phyloP scores from a whole-genome alignment of 2,329 filamentous ascomycete genomes.

The Fusarium bactridioides region DNA sequence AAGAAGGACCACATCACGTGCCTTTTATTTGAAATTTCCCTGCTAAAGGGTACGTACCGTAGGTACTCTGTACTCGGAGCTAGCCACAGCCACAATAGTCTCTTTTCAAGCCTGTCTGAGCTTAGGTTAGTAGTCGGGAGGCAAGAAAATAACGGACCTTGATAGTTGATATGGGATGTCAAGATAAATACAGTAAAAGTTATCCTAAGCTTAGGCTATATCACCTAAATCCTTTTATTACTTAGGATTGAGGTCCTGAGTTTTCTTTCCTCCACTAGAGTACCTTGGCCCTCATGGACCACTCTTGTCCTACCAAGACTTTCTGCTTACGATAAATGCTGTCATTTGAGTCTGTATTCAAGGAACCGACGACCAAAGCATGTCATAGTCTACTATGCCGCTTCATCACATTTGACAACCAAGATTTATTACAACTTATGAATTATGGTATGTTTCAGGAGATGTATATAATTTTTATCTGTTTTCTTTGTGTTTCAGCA shows the following conservation, averaged over 20 bases:
- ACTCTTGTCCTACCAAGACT: not conserved
- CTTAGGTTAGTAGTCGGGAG: too few relatives aligned
- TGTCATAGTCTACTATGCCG: not conserved
- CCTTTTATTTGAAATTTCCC: not conserved
- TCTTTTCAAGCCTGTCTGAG: not conserved
- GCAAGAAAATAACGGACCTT: too few relatives aligned
- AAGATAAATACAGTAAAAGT: too few relatives aligned
- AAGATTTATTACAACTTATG: not conserved
- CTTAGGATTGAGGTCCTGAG: too few relatives aligned
- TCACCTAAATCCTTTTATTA: too few relatives aligned
- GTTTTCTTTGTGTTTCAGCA: slow-evolving; percentile 3
- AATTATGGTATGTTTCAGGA: not conserved
- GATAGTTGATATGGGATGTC: too few relatives aligned
- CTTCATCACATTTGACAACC: not conserved
- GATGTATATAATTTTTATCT: slow-evolving; percentile 1
- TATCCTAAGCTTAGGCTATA: not conserved
- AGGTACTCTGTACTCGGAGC: not conserved
- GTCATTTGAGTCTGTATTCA: not conserved
- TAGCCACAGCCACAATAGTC: slow-evolving; percentile 1
- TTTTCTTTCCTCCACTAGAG: too few relatives aligned
- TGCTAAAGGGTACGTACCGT: not conserved
- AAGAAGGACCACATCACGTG: slow-evolving; percentile 34
- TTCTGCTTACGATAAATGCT: slow-evolving; percentile 6
- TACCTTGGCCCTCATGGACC: not conserved
- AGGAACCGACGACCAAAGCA: not conserved